Percentiles rank a stretch among this genome's conserved stretches.
phyloP scores from a whole-genome alignment of 2,329 filamentous ascomycete genomes.

The Arthrobotrys conoides region DNA sequence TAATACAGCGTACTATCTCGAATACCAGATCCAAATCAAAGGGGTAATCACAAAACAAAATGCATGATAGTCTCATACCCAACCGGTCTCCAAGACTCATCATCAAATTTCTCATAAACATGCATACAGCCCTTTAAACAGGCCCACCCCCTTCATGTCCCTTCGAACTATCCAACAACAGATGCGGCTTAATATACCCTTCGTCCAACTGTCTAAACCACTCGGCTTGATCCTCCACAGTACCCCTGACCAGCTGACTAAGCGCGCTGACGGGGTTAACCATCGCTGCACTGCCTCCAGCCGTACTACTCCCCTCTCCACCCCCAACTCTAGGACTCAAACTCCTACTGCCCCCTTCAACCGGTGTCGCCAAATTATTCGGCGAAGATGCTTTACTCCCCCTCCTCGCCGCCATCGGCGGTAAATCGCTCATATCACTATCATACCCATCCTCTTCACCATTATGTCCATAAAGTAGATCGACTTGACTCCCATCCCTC shows the following conservation, averaged over 20 bases:
- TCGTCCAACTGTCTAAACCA: conserved; percentile 95
- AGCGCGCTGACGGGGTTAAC: conserved; percentile 63
- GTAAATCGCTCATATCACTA: conserved; percentile 73
- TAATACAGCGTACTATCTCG: neutral
- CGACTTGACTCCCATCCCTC: conserved; percentile 43
- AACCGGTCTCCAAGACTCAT: neutral
- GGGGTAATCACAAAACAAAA: neutral
- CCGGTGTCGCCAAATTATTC: conserved; percentile 50
- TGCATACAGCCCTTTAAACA: conserved; percentile 8
- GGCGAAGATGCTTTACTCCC: conserved; percentile 40
- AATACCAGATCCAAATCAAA: conserved; percentile 20
- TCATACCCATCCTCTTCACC: conserved; percentile 68
- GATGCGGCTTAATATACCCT: conserved; percentile 92
- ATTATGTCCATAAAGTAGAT: conserved; percentile 27
- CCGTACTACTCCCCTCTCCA: conserved; percentile 68
- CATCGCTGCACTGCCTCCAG: conserved; percentile 49
- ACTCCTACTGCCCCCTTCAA: conserved; percentile 66
- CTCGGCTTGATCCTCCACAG: conserved; percentile 87
- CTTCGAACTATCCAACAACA: conserved; percentile 77
- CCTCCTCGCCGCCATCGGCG: conserved; percentile 62
- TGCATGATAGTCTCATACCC: neutral
- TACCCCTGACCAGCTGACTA: conserved; percentile 70
- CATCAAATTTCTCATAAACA: neutral
- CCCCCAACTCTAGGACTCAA: conserved; percentile 65
- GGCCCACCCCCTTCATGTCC: conserved; percentile 68